Conservation (phyloP, 164 flowering plant species). For the Liquidambar formosana region DNA sequence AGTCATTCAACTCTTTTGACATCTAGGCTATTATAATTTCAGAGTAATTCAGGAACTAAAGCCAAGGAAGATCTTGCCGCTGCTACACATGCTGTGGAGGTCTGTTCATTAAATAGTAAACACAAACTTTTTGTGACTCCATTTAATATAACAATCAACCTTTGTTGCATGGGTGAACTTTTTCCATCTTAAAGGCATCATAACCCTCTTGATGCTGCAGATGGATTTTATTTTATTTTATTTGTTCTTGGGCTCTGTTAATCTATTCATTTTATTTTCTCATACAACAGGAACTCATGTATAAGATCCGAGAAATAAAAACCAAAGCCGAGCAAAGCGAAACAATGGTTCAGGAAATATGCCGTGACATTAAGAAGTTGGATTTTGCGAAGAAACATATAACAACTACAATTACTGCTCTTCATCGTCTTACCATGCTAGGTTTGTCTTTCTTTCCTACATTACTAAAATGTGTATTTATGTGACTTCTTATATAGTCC, state of each 20-base stretch:
- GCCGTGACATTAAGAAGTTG: conserved; percentile 96
- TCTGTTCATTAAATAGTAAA: conserved; percentile 25
- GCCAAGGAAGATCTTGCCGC: conserved; percentile 98
- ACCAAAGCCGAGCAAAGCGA: conserved; percentile 99
- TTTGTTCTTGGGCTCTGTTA: not conserved
- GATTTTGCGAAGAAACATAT: conserved; percentile 99
- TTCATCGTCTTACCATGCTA: conserved; percentile 98
- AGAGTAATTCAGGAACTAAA: conserved; percentile 98
- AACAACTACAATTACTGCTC: conserved; percentile 96
- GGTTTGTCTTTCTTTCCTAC: conserved; percentile 44
- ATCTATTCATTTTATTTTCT: not conserved
- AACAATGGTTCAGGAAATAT: conserved; percentile 98
- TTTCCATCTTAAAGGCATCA: not conserved
- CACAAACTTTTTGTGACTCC: not conserved
- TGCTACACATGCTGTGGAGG: conserved; percentile 95
- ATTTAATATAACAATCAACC: not conserved
- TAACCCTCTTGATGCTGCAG: not conserved
- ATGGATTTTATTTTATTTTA: not conserved
- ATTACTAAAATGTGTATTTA: no score
- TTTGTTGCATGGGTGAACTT: not conserved
- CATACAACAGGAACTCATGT: conserved; percentile 87
- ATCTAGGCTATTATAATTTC: conserved; percentile 12
- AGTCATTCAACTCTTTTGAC: conserved; percentile 15
- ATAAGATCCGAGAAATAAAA: conserved; percentile 92
- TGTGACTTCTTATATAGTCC: no score